Evolutionary conservation across 331 rosid genomes (phyloP).

Genomic region (Telfairia occidentalis): DNA sequence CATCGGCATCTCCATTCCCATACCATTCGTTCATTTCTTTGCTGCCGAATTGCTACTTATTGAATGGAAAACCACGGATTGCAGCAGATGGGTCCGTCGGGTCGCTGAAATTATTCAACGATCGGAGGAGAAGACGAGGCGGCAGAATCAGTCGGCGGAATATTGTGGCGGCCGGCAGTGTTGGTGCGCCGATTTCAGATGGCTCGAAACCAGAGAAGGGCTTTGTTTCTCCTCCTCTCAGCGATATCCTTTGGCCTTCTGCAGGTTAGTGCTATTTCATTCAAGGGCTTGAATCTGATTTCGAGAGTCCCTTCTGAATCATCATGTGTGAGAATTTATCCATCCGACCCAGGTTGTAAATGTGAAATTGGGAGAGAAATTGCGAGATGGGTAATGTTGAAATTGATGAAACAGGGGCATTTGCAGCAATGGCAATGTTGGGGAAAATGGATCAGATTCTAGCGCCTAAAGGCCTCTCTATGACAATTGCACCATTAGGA

Average conservation of each 20-base stretch:
- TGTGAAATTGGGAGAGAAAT: background rate
- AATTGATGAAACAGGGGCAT: slow-evolving; percentile 44
- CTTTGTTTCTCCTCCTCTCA: slow-evolving; percentile 49
- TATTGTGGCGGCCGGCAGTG: slow-evolving; percentile 42
- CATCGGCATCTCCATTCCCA: background rate
- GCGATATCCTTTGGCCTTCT: slow-evolving; percentile 92
- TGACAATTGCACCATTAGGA: slow-evolving; percentile 82
- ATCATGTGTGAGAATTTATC: background rate
- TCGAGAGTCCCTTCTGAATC: background rate
- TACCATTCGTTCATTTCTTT: slow-evolving; percentile 12
- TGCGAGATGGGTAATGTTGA: background rate
- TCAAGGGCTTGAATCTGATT: no score
- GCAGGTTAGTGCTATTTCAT: slow-evolving; percentile 63
- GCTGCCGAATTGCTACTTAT: background rate
- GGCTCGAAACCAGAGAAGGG: slow-evolving; percentile 53
- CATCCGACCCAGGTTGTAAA: background rate
- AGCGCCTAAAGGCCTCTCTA: slow-evolving; percentile 65
- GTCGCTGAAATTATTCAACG: background rate
- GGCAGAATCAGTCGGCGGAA: slow-evolving; percentile 9
- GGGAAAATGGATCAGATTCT: slow-evolving; percentile 76
- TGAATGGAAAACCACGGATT: background rate
- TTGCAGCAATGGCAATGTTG: slow-evolving; percentile 77
- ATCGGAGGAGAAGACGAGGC: background rate
- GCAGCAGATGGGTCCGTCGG: background rate
- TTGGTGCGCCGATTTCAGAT: slow-evolving; percentile 49